Evolutionary conservation across 768 basidiomycete species (phyloP).

Genomic region (Tubosaeta brunneosetosa): DNA sequence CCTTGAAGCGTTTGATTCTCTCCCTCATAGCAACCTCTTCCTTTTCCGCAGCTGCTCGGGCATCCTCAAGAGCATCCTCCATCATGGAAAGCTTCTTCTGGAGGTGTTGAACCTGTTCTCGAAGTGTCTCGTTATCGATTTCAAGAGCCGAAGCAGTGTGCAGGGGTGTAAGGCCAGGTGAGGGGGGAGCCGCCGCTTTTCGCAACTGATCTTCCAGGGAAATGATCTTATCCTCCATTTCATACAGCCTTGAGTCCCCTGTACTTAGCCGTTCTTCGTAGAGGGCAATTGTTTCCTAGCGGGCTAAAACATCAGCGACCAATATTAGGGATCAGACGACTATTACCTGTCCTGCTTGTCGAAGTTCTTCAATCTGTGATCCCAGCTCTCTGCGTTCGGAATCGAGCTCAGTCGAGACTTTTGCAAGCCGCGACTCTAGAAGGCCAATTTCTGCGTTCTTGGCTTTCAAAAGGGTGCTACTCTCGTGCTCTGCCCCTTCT

Average conservation of each 20-base stretch:
- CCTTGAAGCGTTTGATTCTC: constrained; percentile 61
- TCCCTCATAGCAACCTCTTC: constrained; percentile 65
- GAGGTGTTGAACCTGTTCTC: constrained; percentile 85
- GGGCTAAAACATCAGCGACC: constrained; percentile 1
- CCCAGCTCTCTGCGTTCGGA: constrained; percentile 65
- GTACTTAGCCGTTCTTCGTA: constrained; percentile 85
- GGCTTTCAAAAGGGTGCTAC: constrained; percentile 44
- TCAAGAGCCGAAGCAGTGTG: constrained; percentile 67
- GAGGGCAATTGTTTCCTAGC: constrained; percentile 86
- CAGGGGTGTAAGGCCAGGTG: constrained; percentile 33
- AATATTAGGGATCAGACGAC: neutral
- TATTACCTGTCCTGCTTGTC: constrained; percentile 81
- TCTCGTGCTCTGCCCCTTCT: constrained; percentile 47
- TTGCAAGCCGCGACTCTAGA: constrained; percentile 46
- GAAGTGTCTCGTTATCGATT: constrained; percentile 92
- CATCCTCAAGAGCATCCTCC: constrained; percentile 85
- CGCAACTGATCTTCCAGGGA: constrained; percentile 51
- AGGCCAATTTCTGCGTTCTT: constrained; percentile 59
- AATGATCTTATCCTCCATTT: constrained; percentile 64
- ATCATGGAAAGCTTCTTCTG: constrained; percentile 68
- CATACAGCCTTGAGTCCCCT: constrained; percentile 68
- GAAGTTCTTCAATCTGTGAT: constrained; percentile 75
- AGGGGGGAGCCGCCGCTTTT: constrained; percentile 27
- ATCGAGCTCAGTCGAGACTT: constrained; percentile 43
- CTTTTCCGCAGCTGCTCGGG: constrained; percentile 59